Evolutionary conservation across 345 rosid genomes (phyloP).

Genomic region (Eucalyptus brandiana): DNA sequence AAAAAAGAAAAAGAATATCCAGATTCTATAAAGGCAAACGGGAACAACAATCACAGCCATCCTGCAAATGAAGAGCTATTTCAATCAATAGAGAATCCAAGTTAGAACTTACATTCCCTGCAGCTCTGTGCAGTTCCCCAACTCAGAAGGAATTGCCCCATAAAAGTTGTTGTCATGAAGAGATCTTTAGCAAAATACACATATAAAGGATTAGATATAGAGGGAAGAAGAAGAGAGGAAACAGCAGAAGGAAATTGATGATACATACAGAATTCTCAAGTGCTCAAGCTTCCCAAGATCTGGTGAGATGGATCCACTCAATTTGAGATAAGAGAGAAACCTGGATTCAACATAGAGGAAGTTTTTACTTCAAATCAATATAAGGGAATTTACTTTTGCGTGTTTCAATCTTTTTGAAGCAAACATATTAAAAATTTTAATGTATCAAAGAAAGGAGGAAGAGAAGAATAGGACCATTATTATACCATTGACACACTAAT

Average conservation of each 20-base stretch:
- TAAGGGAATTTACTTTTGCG: not conserved
- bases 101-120: slow-evolving; percentile 50
- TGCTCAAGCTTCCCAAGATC: slow-evolving; percentile 79
- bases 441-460: not conserved
- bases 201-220: not conserved
- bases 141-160: slow-evolving; percentile 74
- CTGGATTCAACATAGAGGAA: slow-evolving; percentile 15
- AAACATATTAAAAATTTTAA: not conserved
- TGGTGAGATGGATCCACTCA: slow-evolving; percentile 75
- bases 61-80: not conserved
- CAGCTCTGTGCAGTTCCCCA: slow-evolving; percentile 83
- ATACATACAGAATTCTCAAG: slow-evolving; percentile 61
- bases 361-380: not conserved
- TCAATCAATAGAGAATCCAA: not conserved
- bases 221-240: not conserved
- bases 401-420: not conserved
- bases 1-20: not conserved
- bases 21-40: not conserved
- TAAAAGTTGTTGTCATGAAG: slow-evolving; percentile 76
- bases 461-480: not conserved
- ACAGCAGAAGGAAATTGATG: not conserved
- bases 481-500: not conserved
- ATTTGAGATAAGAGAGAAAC: slow-evolving; percentile 67
- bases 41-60: not conserved
- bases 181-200: slow-evolving; percentile 29